phyloP scores from a whole-genome alignment of 768 basidiomycete species.

The Baorangia bicolor region DNA sequence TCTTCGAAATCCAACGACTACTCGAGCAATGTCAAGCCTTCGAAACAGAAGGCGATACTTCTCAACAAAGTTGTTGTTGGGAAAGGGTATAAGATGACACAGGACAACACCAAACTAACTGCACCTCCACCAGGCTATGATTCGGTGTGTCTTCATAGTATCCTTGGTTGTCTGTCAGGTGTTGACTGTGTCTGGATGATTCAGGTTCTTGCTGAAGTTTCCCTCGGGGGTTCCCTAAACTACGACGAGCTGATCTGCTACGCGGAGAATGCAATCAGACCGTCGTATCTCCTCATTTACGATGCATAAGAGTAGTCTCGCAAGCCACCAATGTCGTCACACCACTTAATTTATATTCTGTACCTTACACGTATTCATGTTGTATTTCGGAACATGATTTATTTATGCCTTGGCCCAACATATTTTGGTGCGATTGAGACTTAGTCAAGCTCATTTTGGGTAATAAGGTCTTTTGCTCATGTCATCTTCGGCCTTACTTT shows the following conservation, averaged over 20 bases:
- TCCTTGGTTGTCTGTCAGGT: background rate
- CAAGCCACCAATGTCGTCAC: background rate
- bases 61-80: slow-evolving; percentile 74
- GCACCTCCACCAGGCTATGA: slow-evolving; percentile 64
- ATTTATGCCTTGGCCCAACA: slow-evolving; percentile 3
- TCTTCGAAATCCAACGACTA: slow-evolving; percentile 83
- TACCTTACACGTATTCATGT: background rate
- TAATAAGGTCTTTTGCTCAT: background rate
- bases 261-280: slow-evolving; percentile 66
- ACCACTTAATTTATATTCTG: slow-evolving; percentile 5
- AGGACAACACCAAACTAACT: slow-evolving; percentile 54
- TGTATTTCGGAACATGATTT: background rate
- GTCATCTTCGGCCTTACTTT: background rate
- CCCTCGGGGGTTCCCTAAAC: slow-evolving; percentile 59
- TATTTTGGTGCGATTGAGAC: background rate
- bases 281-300: slow-evolving; percentile 70
- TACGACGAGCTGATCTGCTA: slow-evolving; percentile 75
- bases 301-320: slow-evolving; percentile 37
- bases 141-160: slow-evolving; percentile 45
- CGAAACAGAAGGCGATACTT: slow-evolving; percentile 61
- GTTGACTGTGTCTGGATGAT: background rate
- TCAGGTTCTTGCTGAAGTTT: slow-evolving; percentile 63
- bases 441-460: background rate
- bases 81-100: slow-evolving; percentile 63
- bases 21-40: slow-evolving; percentile 56